Percentiles rank a stretch among this genome's conserved stretches.
These are phyloP conservation scores for Alternaria alternata DNA, from an alignment of 2,329 filamentous ascomycete genomes.

Conservation along the genomic window DNA sequence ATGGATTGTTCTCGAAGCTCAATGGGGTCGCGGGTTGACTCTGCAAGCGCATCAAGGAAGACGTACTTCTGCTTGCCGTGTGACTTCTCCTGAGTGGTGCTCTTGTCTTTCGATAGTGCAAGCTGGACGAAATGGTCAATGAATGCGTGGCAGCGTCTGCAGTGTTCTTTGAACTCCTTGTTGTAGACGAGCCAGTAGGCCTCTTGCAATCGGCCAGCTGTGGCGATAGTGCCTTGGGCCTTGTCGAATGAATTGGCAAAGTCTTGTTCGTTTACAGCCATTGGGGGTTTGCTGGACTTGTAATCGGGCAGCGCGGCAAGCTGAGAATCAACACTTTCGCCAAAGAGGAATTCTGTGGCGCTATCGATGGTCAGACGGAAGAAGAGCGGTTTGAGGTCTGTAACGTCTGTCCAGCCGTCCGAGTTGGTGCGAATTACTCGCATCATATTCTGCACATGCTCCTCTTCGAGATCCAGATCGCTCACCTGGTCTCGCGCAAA, in stretches of 20 bases:
- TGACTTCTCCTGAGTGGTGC: conserved; percentile 15
- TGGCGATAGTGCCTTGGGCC: conserved; percentile 27
- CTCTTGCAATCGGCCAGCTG: conserved; percentile 36
- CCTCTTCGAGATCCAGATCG: conserved; percentile 43
- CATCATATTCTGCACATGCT: conserved; percentile 48
- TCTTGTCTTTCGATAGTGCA: conserved; percentile 31
- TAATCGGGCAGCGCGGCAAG: conserved; percentile 32
- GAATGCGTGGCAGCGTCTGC: conserved; percentile 36
- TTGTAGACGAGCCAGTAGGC: conserved; percentile 43
- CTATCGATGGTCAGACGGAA: conserved; percentile 52
- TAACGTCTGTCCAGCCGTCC: conserved; percentile 38
- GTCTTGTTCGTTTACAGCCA: conserved; percentile 27
- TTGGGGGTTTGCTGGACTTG: conserved; percentile 15
- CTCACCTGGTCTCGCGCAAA: conserved; percentile 46
- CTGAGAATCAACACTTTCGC: conserved; percentile 44
- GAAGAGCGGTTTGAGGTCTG: conserved; percentile 51
- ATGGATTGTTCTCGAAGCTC: conserved; percentile 85
- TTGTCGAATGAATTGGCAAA: conserved; percentile 37
- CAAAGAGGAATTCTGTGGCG: conserved; percentile 50
- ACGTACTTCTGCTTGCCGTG: conserved; percentile 64
- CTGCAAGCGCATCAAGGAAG: conserved; percentile 82
- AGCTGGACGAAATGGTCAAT: conserved; percentile 38
- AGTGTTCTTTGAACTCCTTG: conserved; percentile 38
- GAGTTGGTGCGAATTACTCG: conserved; percentile 23
- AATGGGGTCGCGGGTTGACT: conserved; percentile 71